Evolutionary conservation across 179 eudicot genomes (phyloP), one percentile per base, ranked within the genome.

Genomic region (Heliamphora ciliata): DNA sequence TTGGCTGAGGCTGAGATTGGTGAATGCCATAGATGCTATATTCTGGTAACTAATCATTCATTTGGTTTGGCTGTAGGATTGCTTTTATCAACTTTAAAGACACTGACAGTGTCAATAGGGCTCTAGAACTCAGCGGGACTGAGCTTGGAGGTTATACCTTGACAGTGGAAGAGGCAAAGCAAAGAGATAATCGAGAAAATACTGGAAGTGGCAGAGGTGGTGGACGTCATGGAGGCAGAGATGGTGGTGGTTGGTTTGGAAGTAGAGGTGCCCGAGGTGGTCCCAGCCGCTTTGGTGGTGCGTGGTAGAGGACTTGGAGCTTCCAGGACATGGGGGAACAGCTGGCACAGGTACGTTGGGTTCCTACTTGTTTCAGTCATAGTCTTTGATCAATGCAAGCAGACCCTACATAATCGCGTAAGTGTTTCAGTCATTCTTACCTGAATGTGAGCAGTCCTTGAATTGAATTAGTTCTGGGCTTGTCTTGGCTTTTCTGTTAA

Each of bases 131-230:
- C 64, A 58, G 83, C 48, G 88, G 88, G 40, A 84, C 95, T 58
- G 90, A 93, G 0, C 47, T 91, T 13, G 90, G 87, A 8, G 93
- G 86, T n/a, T 79, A 73, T 77, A 24, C 21, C n/a, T 79, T 93
- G 85, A 72, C 24, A 0, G 92, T 93, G 51, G 86, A 88, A n/a
- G 90, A 90, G 86, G 95, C 95, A n/a, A 91, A 84, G 81, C 92
- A 94, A 52, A 83, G 86, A 51, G 89, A 91, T 52, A 81, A 84
- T 21, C 77, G 65, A 76, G 85, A 82, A 40, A 83, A 84, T 15
- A 83, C 83, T 10, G 82, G 82, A 40, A 64, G 84, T 8, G 56
- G 87, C 21, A 56, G 81, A 11, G 21, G 81, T 15, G 76, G 74
- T 77, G 80, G 52, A 40, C 65, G 79, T 0, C 14, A 24, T 46